phyloP scores from a whole-genome alignment of 352 stramenopile species.

The Phytophthora tentaculata region DNA sequence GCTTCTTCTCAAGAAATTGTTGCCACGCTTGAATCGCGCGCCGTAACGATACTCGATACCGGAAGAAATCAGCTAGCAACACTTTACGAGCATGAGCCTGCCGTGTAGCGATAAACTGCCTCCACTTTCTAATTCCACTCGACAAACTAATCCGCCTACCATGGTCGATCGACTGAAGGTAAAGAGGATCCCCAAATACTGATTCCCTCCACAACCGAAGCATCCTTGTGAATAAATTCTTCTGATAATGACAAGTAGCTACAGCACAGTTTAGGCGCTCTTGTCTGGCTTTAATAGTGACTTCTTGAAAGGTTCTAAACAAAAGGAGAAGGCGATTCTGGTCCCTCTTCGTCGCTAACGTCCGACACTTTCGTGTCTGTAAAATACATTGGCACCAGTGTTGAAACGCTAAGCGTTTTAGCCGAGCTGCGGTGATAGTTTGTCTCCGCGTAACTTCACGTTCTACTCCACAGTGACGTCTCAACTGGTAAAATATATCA shows the following conservation, averaged over 20 bases:
- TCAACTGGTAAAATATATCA: conserved; percentile 15
- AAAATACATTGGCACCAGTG: conserved; percentile 24
- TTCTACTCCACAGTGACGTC: conserved; percentile 19
- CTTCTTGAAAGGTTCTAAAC: conserved; percentile 14
- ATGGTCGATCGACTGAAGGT: conserved; percentile 21
- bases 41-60: conserved; percentile 22
- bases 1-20: conserved; percentile 20
- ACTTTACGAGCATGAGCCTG: conserved; percentile 14
- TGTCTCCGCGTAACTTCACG: conserved; percentile 24
- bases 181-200: conserved; percentile 19
- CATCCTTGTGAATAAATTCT: background rate
- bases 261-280: background rate
- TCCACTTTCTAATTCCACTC: conserved; percentile 30
- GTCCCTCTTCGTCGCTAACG: conserved; percentile 7
- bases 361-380: conserved; percentile 21
- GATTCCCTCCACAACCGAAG: conserved; percentile 20
- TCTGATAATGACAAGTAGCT: conserved; percentile 18
- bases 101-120: conserved; percentile 8
- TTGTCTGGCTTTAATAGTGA: background rate
- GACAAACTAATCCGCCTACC: conserved; percentile 9
- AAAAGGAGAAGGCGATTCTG: conserved; percentile 6
- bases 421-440: background rate
- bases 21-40: conserved; percentile 11
- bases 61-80: conserved; percentile 42
- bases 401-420: conserved; percentile 12